Evolutionary conservation across 2,329 filamentous ascomycete species (phyloP), one percentile per base, ranked within the genome.

Genomic region (Coniochaeta pulveracea): DNA sequence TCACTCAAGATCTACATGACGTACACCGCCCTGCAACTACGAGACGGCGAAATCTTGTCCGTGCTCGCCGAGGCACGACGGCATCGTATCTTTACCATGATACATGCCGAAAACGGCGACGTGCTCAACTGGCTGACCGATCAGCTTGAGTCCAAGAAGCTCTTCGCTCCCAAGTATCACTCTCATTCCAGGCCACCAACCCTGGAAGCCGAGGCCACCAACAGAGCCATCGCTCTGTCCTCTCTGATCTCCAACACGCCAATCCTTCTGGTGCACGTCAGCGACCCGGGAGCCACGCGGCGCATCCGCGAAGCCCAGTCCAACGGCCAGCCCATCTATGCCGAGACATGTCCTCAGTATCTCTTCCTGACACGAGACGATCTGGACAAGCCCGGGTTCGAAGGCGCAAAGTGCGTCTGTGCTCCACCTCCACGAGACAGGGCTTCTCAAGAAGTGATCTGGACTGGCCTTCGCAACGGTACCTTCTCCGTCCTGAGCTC

Each of bases 271-370:
- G 68, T 72, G 2, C 68, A 72, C 46, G 61, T 71, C 19, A 63
- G 58, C 28, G 63, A 60, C 4, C 63, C 63, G 1, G 51, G 51
- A 2, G 64, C 66, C 1, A 58, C 64, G 1, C 40, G 45, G 2
- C 57, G 62, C 33, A 69, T 71, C 41, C 57, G 61, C 30, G 44
- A 51, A 23, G 67, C 67, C 0, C 64, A 70, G 45, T 60, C 57
- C 16, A 50, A 52, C 10, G 62, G 63, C 0, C 52, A 66, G 23
- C 66, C 68, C 3, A 51, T 72, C 24, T 65, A 63, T 40, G 67
- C 66, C 2, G 66, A 72, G 46, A 73, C 67, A 1, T 72, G 67
- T 41, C 68, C 68, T 2, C 67, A 73, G 39, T 72, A 73, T 39
- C 57, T 72, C 3, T 66, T 68, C 39, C 56, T 73, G 5, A 69